Conservation (phyloP, 345 rosid species). For the Syzygium aqueum region DNA sequence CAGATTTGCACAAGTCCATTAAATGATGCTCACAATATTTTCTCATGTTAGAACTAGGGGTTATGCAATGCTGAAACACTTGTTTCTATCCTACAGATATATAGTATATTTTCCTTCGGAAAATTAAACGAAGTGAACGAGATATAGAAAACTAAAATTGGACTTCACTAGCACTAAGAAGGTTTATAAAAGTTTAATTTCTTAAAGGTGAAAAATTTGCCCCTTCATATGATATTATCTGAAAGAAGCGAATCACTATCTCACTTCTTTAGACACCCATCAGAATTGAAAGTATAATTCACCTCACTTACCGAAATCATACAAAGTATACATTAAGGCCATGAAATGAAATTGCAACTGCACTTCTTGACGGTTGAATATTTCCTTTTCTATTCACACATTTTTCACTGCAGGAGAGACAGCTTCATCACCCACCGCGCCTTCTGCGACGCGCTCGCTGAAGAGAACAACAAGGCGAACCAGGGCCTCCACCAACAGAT, state of each 20-base stretch:
- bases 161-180: not conserved
- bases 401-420: conserved; percentile 38
- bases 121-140: not conserved
- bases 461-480: conserved; percentile 69
- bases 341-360: not conserved
- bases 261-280: not conserved
- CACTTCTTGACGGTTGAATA: not conserved
- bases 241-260: not conserved
- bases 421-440: conserved; percentile 71
- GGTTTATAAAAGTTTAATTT: not conserved
- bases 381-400: not conserved
- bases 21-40: no score
- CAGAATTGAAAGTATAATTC: not conserved
- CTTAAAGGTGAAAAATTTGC: not conserved
- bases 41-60: not conserved
- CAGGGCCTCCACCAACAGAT: conserved; percentile 29
- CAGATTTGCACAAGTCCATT: no score
- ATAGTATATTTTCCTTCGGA: not conserved
- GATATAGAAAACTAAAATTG: not conserved
- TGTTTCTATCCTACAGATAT: not conserved
- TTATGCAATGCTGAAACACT: not conserved
- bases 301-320: not conserved
- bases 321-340: not conserved
- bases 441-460: conserved; percentile 64
- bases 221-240: not conserved